These are phyloP conservation scores for Claviceps sp. DNA, from an alignment of 2,329 filamentous ascomycete species.

Conservation along the genomic window DNA sequence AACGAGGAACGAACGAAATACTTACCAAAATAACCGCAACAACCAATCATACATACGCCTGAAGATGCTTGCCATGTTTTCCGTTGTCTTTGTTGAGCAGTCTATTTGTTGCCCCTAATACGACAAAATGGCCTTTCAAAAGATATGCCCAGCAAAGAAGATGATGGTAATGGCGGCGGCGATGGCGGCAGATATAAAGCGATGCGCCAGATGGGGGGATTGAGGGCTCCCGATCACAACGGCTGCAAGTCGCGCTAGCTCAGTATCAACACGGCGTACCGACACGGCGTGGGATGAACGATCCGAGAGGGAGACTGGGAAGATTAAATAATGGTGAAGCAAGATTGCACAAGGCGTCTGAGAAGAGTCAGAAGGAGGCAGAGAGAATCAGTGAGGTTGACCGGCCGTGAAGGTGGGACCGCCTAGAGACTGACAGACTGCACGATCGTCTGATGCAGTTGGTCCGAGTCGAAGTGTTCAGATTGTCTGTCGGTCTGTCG, in stretches of 20 bases:
- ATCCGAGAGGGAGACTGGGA: not conserved
- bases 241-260: not conserved
- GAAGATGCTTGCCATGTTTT: constrained; percentile 75
- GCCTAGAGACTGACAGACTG: not conserved
- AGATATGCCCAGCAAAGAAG: not conserved
- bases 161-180: not conserved
- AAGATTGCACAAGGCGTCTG: not conserved
- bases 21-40: constrained; percentile 91
- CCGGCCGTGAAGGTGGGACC: not conserved
- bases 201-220: not conserved
- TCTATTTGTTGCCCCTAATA: too few species aligned
- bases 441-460: not conserved
- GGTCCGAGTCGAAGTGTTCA: not conserved
- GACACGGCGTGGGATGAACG: not conserved
- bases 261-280: not conserved
- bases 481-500: not conserved
- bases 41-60: constrained; percentile 96
- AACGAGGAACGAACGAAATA: constrained; percentile 11
- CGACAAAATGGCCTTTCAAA: not conserved
- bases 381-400: constrained; percentile 2
- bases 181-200: not conserved
- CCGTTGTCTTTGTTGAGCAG: not conserved
- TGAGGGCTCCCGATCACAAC: not conserved
- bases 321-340: not conserved
- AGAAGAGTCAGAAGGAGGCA: not conserved